Evolutionary conservation across 192 early-diverging fungal species (phyloP), one percentile per base, ranked within the genome.

Genomic region (Backusella mclennaniae): DNA sequence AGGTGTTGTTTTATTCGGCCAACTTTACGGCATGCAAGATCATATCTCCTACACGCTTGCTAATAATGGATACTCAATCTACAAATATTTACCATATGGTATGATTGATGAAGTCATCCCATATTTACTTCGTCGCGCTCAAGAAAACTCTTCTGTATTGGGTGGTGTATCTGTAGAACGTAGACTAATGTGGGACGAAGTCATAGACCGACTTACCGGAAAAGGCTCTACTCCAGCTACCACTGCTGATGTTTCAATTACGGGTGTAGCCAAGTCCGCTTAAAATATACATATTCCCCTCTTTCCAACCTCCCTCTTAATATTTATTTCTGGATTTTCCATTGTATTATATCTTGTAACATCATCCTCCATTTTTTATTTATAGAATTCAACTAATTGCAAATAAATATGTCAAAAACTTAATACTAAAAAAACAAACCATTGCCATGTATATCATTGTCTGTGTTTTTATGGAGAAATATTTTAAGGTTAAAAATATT

Each of bases 11-110:
- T 89, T 90, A 81, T 97, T 99, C 83, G 97, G 94, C 29, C 97
- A 99, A 87, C 85, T 99, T 67, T 90, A 95, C 76, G 91, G 95
- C 67, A 99, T 99, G 97, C 91, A 95, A 81, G 97, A 99, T 82
- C 89, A 89, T 23, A 90, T 93, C 35, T 94, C 95, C 42, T 95
- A 93, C 79, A 90, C 89, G 0, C 87, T 99, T 66, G 96, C 92
- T 36, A 81, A 87, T 52, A 79, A 88, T 63, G 94, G 91, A 12
- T 94, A 92, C 74, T 88, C 87, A 76, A 92, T 93, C 70, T 96
- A 93, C 88, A 98, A 98, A 89, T 96, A 96, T 79, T 88, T 99
- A 6, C 93, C 96, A 0, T 99, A 97, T 82, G 97, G 96, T 33
- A 89, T 92, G 35, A 90, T 99, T 42, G 87, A 91, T 23, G 94